phyloP scores from a whole-genome alignment of 139 green algal species.

The Pleodorina starrii region DNA sequence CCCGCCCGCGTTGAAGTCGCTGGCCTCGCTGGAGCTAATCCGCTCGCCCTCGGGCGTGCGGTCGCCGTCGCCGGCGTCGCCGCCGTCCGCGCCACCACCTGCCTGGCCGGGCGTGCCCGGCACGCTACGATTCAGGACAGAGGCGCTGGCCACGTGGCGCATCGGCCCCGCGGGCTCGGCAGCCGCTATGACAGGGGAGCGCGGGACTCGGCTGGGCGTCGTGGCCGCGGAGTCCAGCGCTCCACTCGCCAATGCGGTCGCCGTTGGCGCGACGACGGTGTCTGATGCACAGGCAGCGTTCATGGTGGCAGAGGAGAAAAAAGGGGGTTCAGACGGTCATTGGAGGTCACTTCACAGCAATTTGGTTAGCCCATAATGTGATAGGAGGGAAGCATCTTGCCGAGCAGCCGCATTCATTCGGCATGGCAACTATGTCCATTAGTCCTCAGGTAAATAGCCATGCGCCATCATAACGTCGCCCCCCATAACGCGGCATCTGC shows the following conservation, averaged over 20 bases:
- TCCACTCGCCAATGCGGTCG: not conserved
- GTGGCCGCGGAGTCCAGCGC: not conserved
- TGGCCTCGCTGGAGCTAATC: slow-evolving; percentile 32
- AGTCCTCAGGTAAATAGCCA: too few relatives aligned
- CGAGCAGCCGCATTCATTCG: too few relatives aligned
- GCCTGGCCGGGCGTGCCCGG: not conserved
- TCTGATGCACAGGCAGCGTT: not conserved
- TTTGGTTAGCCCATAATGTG: too few relatives aligned
- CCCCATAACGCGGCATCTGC: too few relatives aligned
- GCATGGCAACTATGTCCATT: too few relatives aligned
- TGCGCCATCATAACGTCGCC: too few relatives aligned
- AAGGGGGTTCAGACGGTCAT: too few relatives aligned
- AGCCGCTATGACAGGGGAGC: not conserved
- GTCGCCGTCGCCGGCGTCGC: slow-evolving; percentile 37
- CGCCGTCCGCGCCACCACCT: not conserved
- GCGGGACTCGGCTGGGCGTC: not conserved
- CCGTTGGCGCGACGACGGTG: not conserved
- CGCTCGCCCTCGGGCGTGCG: slow-evolving; percentile 59
- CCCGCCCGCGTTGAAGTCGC: slow-evolving; percentile 50
- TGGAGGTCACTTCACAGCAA: too few relatives aligned
- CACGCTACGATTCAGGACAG: not conserved
- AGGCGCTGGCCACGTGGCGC: slow-evolving; percentile 3
- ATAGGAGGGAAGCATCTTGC: too few relatives aligned
- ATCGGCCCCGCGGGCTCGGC: not conserved
- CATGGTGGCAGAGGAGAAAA: too few relatives aligned